Evolutionary conservation across 108 stramenopile species (phyloP).

Genomic region (Nannochloropsis salina): DNA sequence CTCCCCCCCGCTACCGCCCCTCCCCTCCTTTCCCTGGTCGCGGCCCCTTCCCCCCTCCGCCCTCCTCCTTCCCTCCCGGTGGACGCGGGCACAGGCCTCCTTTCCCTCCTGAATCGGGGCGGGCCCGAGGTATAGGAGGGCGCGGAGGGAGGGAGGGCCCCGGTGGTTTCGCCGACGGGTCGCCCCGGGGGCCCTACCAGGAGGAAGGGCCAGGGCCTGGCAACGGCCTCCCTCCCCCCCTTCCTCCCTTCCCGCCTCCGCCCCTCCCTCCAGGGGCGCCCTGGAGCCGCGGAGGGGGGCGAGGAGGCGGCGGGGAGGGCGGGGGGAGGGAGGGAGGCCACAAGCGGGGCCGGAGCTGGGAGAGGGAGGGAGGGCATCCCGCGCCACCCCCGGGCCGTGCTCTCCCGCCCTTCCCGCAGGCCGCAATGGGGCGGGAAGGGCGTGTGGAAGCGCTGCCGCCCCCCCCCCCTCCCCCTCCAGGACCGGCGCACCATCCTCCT

Average conservation of each 20-base stretch:
- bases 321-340: constrained; percentile 1
- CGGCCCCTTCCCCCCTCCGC: background rate
- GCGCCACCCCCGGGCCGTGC: constrained; percentile 9
- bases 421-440: too few relatives aligned
- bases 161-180: too few relatives aligned
- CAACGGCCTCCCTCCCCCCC: background rate
- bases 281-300: background rate
- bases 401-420: too few relatives aligned
- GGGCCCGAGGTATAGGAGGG: background rate
- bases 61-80: too few relatives aligned
- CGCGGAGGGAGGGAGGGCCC: background rate
- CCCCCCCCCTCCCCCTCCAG: background rate
- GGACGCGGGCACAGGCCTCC: background rate
- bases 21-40: background rate
- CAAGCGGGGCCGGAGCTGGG: background rate
- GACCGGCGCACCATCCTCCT: background rate
- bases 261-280: too few relatives aligned
- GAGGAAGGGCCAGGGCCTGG: background rate
- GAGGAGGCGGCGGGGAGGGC: background rate
- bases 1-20: background rate
- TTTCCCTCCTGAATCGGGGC: background rate
- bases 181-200: background rate
- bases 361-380: background rate
- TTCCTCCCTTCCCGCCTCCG: background rate
- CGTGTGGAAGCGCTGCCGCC: too few relatives aligned